Conservation (phyloP, 352 stramenopile genomes). For the Elongisporangium prolatum region DNA sequence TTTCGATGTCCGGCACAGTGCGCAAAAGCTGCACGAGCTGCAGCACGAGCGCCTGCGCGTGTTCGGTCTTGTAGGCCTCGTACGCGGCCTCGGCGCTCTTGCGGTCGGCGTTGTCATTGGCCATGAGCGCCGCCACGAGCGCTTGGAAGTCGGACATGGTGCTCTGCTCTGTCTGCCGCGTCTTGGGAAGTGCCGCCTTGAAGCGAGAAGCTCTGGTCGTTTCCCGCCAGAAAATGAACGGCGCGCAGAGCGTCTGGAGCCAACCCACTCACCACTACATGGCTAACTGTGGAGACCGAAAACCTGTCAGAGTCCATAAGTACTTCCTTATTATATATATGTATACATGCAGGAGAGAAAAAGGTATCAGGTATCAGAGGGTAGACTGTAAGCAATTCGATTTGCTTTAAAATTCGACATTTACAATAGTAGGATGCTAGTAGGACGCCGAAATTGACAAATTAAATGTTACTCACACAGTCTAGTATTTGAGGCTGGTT, state of each 20-base stretch:
- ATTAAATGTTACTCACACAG: not conserved
- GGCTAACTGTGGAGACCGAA: not conserved
- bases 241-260: not conserved
- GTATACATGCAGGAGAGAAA: not conserved
- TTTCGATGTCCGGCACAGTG: constrained; percentile 42
- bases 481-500: not conserved
- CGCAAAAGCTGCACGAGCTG: constrained; percentile 69
- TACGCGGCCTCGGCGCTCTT: constrained; percentile 78
- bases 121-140: constrained; percentile 71
- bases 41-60: constrained; percentile 57
- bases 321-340: not conserved
- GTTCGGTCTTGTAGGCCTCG: constrained; percentile 56
- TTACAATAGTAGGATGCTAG: too few species aligned
- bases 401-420: too few species aligned
- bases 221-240: not conserved
- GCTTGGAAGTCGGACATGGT: constrained; percentile 65
- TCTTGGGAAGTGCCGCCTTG: constrained; percentile 1
- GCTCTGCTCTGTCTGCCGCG: not conserved
- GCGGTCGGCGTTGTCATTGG: constrained; percentile 66
- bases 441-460: not conserved
- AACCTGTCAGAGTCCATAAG: not conserved
- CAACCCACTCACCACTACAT: not conserved
- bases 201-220: not conserved
- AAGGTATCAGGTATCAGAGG: not conserved
- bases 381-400: not conserved